A percentile compares a stretch with the other conserved stretches of the same genome.
Evolutionary conservation across 164 flowering plant species (phyloP).

Genomic region (Euptelea pleiosperma): DNA sequence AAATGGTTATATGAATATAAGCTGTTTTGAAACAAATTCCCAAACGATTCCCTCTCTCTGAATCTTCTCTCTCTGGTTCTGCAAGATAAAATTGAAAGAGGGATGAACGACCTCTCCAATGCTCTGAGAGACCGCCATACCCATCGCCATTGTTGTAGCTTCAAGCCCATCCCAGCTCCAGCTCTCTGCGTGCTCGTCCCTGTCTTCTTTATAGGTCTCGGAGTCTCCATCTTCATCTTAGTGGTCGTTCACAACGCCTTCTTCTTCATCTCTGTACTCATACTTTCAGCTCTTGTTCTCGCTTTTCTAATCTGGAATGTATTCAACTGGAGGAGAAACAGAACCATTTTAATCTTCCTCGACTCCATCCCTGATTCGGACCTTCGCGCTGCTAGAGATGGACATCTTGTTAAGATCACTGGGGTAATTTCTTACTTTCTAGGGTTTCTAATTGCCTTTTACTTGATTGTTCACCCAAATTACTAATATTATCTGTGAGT

Average conservation of each 20-base stretch:
- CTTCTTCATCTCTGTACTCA: slow-evolving; percentile 36
- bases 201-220: slow-evolving; percentile 36
- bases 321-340: slow-evolving; percentile 18
- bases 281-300: slow-evolving; percentile 36
- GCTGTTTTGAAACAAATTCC: no score
- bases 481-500: neutral
- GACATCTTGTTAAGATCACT: slow-evolving; percentile 66
- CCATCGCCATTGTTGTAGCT: slow-evolving; percentile 21
- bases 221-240: slow-evolving; percentile 46
- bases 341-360: slow-evolving; percentile 36
- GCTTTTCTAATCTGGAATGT: slow-evolving; percentile 47
- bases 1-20: no score
- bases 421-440: slow-evolving; percentile 28
- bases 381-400: slow-evolving; percentile 44
- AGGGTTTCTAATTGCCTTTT: slow-evolving; percentile 4
- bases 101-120: slow-evolving; percentile 49
- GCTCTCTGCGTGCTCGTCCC: slow-evolving; percentile 31
- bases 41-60: neutral
- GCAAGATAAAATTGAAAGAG: slow-evolving; percentile 20
- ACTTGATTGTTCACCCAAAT: no score
- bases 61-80: neutral
- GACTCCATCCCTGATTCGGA: slow-evolving; percentile 49
- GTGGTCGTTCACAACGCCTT: slow-evolving; percentile 48
- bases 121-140: neutral
- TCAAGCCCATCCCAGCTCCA: slow-evolving; percentile 34